Conservation (phyloP, 306 rosid genomes). For the Prosopis cineraria region DNA sequence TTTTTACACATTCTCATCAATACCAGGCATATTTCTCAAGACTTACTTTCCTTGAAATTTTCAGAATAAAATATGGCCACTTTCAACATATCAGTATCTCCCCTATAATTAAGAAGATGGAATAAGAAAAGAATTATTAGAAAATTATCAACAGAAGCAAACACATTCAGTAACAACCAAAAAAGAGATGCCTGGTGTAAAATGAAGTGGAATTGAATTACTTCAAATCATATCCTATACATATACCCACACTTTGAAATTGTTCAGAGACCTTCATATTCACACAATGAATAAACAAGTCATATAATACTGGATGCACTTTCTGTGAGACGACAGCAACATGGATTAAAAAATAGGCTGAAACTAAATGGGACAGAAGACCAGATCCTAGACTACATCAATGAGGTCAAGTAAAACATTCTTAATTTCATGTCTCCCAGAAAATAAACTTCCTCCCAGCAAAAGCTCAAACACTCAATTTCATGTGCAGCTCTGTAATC, state of each 20-base stretch:
- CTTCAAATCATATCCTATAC: neutral
- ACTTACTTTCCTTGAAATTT: neutral
- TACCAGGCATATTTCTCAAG: neutral
- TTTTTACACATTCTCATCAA: neutral
- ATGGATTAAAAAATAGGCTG: conserved; percentile 63
- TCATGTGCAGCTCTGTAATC: conserved; percentile 55
- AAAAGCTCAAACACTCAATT: conserved; percentile 33
- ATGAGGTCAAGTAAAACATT: conserved; percentile 41
- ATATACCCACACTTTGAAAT: neutral
- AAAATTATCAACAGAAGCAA: neutral
- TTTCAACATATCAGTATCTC: neutral
- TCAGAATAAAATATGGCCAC: neutral
- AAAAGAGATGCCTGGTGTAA: neutral
- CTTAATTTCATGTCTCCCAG: neutral
- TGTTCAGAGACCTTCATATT: neutral
- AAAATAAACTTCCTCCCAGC: neutral
- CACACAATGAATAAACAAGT: neutral
- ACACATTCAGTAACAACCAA: neutral
- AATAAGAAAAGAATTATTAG: neutral
- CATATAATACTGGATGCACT: conserved; percentile 56
- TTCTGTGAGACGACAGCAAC: conserved; percentile 79
- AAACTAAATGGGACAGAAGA: conserved; percentile 57
- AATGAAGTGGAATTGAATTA: neutral
- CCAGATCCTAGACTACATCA: conserved; percentile 51
- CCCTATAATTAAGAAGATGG: neutral